These are phyloP conservation scores for Phoma sp. DNA, from an alignment of 2,329 filamentous ascomycete genomes.

Conservation along the genomic window DNA sequence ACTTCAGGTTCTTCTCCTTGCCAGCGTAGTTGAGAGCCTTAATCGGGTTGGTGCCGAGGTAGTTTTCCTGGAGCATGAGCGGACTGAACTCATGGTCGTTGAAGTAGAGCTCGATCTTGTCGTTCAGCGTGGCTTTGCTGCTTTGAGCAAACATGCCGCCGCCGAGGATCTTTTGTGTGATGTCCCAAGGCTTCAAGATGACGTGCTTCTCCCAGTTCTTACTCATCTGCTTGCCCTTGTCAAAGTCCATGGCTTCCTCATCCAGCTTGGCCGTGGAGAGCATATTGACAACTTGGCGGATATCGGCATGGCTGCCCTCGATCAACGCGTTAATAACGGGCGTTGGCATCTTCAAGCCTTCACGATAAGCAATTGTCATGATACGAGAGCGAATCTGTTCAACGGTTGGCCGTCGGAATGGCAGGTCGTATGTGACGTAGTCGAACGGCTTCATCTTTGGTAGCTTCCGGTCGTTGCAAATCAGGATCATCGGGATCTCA, in stretches of 20 bases:
- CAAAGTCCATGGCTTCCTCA: conserved; percentile 78
- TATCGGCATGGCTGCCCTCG: conserved; percentile 93
- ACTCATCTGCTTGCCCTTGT: conserved; percentile 90
- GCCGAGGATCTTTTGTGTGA: conserved; percentile 89
- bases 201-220: conserved; percentile 99
- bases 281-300: conserved; percentile 99
- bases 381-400: conserved; percentile 91
- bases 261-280: conserved; percentile 92
- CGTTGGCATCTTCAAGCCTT: conserved; percentile 83
- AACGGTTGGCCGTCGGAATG: conserved; percentile 86
- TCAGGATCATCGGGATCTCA: conserved; percentile 91
- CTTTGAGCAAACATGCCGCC: conserved; percentile 84
- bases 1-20: conserved; percentile 77
- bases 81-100: conserved; percentile 98
- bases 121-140: conserved; percentile 88
- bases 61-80: conserved; percentile 98
- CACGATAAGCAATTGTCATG: conserved; percentile 92
- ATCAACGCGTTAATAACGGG: conserved; percentile 91
- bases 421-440: conserved; percentile 80
- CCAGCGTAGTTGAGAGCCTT: conserved; percentile 67
- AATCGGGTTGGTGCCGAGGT: conserved; percentile 82
- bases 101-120: conserved; percentile 99
- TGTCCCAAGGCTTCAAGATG: conserved; percentile 97
- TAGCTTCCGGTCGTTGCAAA: conserved; percentile 91
- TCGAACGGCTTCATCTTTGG: conserved; percentile 99